These are phyloP conservation scores for Lodderomyces margitis DNA, from an alignment of 1,139 yeast species.

Conservation along the genomic window DNA sequence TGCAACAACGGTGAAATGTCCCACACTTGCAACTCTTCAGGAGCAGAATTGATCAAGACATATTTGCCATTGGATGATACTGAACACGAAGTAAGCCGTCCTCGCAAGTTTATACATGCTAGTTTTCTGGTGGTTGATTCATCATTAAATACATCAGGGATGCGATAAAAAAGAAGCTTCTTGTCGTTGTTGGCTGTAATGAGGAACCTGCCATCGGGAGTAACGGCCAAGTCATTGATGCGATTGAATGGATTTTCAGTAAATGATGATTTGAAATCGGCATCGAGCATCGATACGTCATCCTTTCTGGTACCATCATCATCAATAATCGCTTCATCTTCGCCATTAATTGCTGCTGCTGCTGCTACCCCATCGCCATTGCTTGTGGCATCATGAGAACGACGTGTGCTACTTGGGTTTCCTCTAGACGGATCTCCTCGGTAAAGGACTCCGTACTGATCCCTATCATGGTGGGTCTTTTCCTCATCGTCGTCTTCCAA, in stretches of 20 bases:
- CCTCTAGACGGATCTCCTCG: not conserved
- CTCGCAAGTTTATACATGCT: conserved; percentile 32
- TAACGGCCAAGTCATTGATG: conserved; percentile 63
- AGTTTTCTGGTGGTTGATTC: conserved; percentile 35
- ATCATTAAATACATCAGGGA: conserved; percentile 36
- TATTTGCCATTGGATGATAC: conserved; percentile 42
- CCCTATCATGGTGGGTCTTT: not conserved
- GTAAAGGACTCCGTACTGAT: not conserved
- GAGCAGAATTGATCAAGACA: conserved; percentile 65
- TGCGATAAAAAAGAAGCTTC: conserved; percentile 51
- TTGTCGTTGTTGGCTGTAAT: conserved; percentile 64
- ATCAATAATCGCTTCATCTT: conserved; percentile 22
- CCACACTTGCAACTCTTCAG: conserved; percentile 82
- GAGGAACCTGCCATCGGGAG: conserved; percentile 61
- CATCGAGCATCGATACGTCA: conserved; percentile 16
- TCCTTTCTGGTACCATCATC: conserved; percentile 6
- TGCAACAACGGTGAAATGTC: conserved; percentile 35
- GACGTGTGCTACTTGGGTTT: not conserved
- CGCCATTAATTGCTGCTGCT: not conserved
- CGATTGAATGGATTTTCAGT: conserved; percentile 38
- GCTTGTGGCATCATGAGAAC: not conserved
- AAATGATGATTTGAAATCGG: conserved; percentile 7
- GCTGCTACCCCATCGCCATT: no score
- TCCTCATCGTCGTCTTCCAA: conserved; percentile 26
- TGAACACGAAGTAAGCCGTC: conserved; percentile 42